Evolutionary conservation across 2,329 filamentous ascomycete species (phyloP).

Genomic region (Xylariales sp.): DNA sequence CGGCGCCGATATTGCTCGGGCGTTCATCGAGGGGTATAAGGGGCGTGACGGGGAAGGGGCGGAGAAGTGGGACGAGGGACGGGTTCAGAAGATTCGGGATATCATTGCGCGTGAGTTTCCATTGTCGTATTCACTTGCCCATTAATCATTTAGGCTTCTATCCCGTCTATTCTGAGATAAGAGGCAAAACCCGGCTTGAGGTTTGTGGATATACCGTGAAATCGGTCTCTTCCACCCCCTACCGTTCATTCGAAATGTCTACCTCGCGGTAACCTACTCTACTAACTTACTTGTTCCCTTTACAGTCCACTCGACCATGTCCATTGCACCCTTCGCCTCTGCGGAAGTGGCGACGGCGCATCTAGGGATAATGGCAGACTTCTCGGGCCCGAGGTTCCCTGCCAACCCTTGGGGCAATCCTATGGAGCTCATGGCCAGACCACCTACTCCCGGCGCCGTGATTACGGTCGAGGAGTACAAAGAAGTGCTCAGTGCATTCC

Average conservation of each 20-base stretch:
- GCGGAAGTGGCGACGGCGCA: conserved; percentile 39
- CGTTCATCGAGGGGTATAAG: conserved; percentile 18
- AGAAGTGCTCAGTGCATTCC: conserved; percentile 39
- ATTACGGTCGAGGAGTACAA: conserved; percentile 40
- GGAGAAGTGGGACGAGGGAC: conserved; percentile 27
- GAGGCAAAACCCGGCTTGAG: neutral
- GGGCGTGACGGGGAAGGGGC: conserved; percentile 20
- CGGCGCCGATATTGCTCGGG: conserved; percentile 38
- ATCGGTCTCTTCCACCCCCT: too few species aligned
- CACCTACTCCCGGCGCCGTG: conserved; percentile 18
- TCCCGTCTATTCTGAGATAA: neutral
- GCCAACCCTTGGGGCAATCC: conserved; percentile 24
- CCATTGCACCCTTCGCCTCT: conserved; percentile 36
- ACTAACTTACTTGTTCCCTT: conserved; percentile 5
- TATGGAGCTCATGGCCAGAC: neutral
- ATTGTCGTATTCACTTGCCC: neutral
- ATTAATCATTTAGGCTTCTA: neutral
- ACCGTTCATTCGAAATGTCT: too few species aligned
- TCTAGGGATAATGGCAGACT: conserved; percentile 39
- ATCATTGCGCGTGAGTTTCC: conserved; percentile 29
- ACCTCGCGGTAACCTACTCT: too few species aligned
- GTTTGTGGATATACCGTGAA: too few species aligned
- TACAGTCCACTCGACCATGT: conserved; percentile 37
- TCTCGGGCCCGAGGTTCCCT: conserved; percentile 39
- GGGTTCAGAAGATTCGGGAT: conserved; percentile 34